Conservation (phyloP, 306 rosid genomes). For the Cucumis melo region DNA sequence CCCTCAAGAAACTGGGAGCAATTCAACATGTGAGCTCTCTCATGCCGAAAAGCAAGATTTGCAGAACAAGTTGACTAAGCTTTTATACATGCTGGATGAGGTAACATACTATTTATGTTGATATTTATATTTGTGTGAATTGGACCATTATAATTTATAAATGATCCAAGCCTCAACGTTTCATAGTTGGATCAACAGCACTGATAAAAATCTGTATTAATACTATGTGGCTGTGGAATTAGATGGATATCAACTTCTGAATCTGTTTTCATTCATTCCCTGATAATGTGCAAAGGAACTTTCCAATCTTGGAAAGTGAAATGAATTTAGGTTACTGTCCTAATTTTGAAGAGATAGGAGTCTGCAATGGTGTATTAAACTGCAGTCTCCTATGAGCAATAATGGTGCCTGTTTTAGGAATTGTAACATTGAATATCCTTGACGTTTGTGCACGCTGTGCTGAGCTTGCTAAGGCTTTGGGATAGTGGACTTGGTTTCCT, state of each 20-base stretch:
- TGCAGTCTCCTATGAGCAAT: background rate
- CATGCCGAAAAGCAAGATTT: conserved; percentile 62
- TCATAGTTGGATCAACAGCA: background rate
- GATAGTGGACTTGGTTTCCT: background rate
- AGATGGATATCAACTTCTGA: background rate
- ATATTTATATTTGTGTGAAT: background rate
- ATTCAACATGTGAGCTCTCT: conserved; percentile 44
- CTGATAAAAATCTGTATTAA: background rate
- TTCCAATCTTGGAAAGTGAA: background rate
- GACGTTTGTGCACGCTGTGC: background rate
- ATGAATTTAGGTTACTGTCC: background rate
- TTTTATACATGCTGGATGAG: conserved; percentile 71
- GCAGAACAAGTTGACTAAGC: conserved; percentile 59
- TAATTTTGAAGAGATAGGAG: background rate
- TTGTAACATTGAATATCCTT: background rate
- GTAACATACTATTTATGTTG: conserved; percentile 17
- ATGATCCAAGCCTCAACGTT: background rate
- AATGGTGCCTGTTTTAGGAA: background rate
- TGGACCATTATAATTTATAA: background rate
- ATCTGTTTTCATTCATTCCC: background rate
- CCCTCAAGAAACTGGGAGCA: conserved; percentile 33
- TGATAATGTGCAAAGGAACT: background rate
- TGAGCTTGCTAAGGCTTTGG: background rate
- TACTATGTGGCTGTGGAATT: background rate
- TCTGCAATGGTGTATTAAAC: background rate